Conservation (phyloP, 1,284 basidiomycete species). For the Malassezia vespertilionis region DNA sequence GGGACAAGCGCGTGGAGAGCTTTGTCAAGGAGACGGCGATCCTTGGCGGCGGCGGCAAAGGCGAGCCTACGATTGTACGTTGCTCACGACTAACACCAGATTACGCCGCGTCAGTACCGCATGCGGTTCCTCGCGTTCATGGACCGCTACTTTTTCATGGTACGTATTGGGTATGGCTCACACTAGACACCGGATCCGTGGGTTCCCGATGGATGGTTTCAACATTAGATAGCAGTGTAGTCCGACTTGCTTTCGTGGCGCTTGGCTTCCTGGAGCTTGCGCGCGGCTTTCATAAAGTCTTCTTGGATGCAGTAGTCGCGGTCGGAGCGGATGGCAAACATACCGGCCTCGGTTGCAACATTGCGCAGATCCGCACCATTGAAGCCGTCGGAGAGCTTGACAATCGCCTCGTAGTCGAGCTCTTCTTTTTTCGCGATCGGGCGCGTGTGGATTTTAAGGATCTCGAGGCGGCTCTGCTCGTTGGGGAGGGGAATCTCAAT, state of each 20-base stretch:
- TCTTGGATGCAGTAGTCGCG: slow-evolving; percentile 58
- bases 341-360: slow-evolving; percentile 93
- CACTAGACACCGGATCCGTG: slow-evolving; percentile 35
- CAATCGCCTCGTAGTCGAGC: slow-evolving; percentile 50
- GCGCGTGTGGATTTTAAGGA: slow-evolving; percentile 90
- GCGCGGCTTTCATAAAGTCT: slow-evolving; percentile 91
- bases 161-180: background rate
- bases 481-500: slow-evolving; percentile 97
- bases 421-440: slow-evolving; percentile 78
- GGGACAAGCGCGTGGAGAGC: slow-evolving; percentile 96
- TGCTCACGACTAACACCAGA: slow-evolving; percentile 6
- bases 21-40: slow-evolving; percentile 93
- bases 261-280: slow-evolving; percentile 72
- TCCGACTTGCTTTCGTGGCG: slow-evolving; percentile 46
- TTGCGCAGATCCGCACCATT: slow-evolving; percentile 67
- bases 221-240: slow-evolving; percentile 28
- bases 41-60: slow-evolving; percentile 56
- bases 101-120: slow-evolving; percentile 44
- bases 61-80: slow-evolving; percentile 34
- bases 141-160: slow-evolving; percentile 28
- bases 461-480: slow-evolving; percentile 84
- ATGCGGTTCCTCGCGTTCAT: slow-evolving; percentile 44
- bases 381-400: slow-evolving; percentile 59
- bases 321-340: slow-evolving; percentile 97
- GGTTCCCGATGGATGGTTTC: slow-evolving; percentile 29